A percentile compares a stretch with the other conserved stretches of the same genome.
Evolutionary conservation across 2,329 filamentous ascomycete species (phyloP).

Genomic region (Dactylella cylindrospora): DNA sequence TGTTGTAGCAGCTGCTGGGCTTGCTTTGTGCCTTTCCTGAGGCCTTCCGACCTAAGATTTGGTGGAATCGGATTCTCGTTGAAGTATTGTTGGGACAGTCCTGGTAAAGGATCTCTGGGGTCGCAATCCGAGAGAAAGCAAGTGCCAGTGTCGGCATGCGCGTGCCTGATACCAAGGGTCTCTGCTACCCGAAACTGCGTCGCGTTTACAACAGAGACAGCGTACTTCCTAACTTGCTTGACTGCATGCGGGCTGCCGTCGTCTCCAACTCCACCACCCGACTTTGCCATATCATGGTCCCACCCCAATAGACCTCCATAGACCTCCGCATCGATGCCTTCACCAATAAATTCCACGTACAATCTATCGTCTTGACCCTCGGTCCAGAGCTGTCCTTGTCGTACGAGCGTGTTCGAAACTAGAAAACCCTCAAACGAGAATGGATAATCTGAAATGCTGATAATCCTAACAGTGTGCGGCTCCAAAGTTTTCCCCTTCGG

Average conservation of each 20-base stretch:
- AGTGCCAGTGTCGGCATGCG: slow-evolving; percentile 45
- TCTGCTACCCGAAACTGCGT: slow-evolving; percentile 47
- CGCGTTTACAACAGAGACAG: slow-evolving; percentile 39
- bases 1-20: slow-evolving; percentile 30
- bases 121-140: slow-evolving; percentile 25
- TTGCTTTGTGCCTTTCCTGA: slow-evolving; percentile 39
- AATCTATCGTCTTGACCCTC: slow-evolving; percentile 45
- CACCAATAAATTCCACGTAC: slow-evolving; percentile 46
- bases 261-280: slow-evolving; percentile 22
- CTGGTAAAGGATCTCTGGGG: slow-evolving; percentile 15
- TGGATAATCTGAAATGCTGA: slow-evolving; percentile 46
- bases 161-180: slow-evolving; percentile 45
- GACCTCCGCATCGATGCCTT: slow-evolving; percentile 45
- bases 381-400: slow-evolving; percentile 45
- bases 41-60: slow-evolving; percentile 22
- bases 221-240: slow-evolving; percentile 31
- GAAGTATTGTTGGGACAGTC: slow-evolving; percentile 46
- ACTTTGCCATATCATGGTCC: slow-evolving; percentile 21
- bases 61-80: slow-evolving; percentile 45
- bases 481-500: slow-evolving; percentile 25
- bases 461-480: slow-evolving; percentile 47
- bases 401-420: slow-evolving; percentile 45
- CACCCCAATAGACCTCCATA: slow-evolving; percentile 43
- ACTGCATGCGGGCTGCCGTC: slow-evolving; percentile 30
- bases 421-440: slow-evolving; percentile 47